Percentiles rank a stretch among this genome's conserved stretches.
Evolutionary conservation across 495 filamentous ascomycete genomes (phyloP).

Genomic region (Daldinia loculata): DNA sequence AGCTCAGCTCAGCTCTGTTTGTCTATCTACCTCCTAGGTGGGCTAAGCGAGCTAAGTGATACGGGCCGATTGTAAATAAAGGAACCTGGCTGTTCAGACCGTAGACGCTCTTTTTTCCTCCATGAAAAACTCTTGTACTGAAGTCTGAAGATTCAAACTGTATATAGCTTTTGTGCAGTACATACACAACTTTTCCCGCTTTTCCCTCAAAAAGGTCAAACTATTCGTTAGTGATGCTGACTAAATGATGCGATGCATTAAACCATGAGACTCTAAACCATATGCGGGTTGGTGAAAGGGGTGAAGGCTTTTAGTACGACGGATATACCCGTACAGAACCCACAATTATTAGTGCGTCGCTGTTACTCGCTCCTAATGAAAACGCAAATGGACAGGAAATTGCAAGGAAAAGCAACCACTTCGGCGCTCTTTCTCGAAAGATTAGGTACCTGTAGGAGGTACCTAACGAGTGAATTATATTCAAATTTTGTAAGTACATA

Average conservation of each 20-base stretch:
- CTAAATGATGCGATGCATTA: neutral
- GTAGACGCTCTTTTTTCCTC: conserved; percentile 31
- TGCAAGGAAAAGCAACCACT: neutral
- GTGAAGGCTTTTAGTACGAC: neutral
- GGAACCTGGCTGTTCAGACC: conserved; percentile 24
- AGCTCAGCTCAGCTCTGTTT: conserved; percentile 10
- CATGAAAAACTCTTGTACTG: conserved; percentile 30
- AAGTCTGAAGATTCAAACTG: conserved; percentile 39
- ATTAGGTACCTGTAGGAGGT: too few relatives aligned
- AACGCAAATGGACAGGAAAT: neutral
- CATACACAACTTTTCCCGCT: conserved; percentile 35
- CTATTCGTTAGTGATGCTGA: neutral
- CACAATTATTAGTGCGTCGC: neutral
- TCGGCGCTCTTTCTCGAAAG: neutral
- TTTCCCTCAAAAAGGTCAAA: neutral
- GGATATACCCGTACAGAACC: conserved; percentile 22
- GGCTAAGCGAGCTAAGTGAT: conserved; percentile 10
- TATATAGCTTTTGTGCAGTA: conserved; percentile 46
- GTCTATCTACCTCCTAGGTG: neutral
- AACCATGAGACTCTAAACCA: neutral
- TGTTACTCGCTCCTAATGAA: neutral
- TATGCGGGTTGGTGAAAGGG: neutral
- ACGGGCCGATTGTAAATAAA: conserved; percentile 20
- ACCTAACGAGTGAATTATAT: too few relatives aligned
- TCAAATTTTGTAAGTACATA: too few relatives aligned